phyloP scores from a whole-genome alignment of 176 grass and related monocot genomes.

The Alopecurus myosuroides region DNA sequence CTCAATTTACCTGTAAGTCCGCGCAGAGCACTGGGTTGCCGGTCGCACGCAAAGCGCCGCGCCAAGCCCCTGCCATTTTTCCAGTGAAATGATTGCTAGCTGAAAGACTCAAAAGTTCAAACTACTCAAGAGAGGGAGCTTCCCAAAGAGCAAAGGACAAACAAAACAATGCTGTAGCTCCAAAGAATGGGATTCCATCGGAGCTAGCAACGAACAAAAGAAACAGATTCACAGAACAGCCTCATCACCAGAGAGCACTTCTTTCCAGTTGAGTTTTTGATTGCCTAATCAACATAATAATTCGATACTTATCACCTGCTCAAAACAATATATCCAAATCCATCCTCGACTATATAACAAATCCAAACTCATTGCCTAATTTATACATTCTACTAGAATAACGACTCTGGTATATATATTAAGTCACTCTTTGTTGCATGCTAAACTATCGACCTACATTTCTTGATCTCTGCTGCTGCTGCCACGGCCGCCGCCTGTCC shows the following conservation, averaged over 20 bases:
- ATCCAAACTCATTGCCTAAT: conserved; percentile 22
- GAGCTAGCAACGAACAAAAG: not conserved
- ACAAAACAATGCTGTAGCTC: not conserved
- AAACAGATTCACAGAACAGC: not conserved
- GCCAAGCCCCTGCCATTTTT: not conserved
- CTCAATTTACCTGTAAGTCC: not conserved
- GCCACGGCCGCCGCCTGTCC: not conserved
- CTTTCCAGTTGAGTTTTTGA: not conserved
- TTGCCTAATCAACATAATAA: not conserved
- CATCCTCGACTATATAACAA: conserved; percentile 8
- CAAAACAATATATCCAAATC: not conserved
- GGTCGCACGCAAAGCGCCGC: not conserved
- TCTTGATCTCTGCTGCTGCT: conserved; percentile 5
- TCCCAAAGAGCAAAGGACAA: not conserved
- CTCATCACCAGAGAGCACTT: not conserved
- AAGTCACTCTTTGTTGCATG: conserved; percentile 3
- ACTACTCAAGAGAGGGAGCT: not conserved
- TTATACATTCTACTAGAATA: conserved; percentile 38
- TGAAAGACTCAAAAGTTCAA: not conserved
- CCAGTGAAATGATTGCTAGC: not conserved
- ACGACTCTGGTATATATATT: not conserved
- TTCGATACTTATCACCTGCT: not conserved
- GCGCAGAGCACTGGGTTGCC: not conserved
- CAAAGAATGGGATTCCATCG: not conserved
- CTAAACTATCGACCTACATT: conserved; percentile 16